A percentile compares a stretch with the other conserved stretches of the same genome.
phyloP scores from a whole-genome alignment of 2,329 filamentous ascomycete genomes.

The Aspergillus eucalypticola region DNA sequence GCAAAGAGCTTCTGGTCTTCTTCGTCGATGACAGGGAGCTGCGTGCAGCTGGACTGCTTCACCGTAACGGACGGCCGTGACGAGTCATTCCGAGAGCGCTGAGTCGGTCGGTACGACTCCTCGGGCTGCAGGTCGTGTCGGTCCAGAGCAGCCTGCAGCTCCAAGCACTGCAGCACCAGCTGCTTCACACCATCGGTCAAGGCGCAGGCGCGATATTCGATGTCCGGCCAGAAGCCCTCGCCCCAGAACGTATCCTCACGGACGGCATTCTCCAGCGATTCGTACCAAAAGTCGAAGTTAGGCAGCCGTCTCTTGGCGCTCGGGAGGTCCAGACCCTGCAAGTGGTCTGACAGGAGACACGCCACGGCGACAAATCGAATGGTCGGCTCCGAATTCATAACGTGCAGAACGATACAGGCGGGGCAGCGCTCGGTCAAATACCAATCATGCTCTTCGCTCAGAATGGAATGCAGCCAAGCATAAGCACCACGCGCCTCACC shows the following conservation, averaged over 20 bases:
- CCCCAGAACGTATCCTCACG: slow-evolving; percentile 49
- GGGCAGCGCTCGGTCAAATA: slow-evolving; percentile 59
- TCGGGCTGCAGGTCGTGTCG: slow-evolving; percentile 24
- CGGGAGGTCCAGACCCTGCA: slow-evolving; percentile 28
- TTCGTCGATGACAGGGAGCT: slow-evolving; percentile 33
- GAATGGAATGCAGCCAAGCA: slow-evolving; percentile 60
- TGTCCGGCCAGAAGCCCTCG: slow-evolving; percentile 43
- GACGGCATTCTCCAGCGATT: slow-evolving; percentile 41
- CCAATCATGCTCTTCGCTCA: slow-evolving; percentile 60
- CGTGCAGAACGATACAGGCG: slow-evolving; percentile 45
- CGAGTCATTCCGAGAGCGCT: slow-evolving; percentile 21
- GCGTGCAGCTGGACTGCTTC: slow-evolving; percentile 34
- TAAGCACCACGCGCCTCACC: slow-evolving; percentile 59
- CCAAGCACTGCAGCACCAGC: slow-evolving; percentile 42
- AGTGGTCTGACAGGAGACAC: slow-evolving; percentile 40
- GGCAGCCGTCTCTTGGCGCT: slow-evolving; percentile 25
- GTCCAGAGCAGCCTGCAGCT: slow-evolving; percentile 31
- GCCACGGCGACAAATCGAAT: slow-evolving; percentile 47
- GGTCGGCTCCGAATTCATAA: slow-evolving; percentile 47
- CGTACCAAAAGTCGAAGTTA: slow-evolving; percentile 42
- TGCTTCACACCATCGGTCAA: slow-evolving; percentile 43
- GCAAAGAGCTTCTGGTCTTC: slow-evolving; percentile 35
- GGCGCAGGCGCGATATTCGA: slow-evolving; percentile 41
- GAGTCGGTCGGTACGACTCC: slow-evolving; percentile 20
- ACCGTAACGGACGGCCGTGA: slow-evolving; percentile 30